phyloP scores from a whole-genome alignment of 306 rosid species.

The Sophora flavescens region DNA sequence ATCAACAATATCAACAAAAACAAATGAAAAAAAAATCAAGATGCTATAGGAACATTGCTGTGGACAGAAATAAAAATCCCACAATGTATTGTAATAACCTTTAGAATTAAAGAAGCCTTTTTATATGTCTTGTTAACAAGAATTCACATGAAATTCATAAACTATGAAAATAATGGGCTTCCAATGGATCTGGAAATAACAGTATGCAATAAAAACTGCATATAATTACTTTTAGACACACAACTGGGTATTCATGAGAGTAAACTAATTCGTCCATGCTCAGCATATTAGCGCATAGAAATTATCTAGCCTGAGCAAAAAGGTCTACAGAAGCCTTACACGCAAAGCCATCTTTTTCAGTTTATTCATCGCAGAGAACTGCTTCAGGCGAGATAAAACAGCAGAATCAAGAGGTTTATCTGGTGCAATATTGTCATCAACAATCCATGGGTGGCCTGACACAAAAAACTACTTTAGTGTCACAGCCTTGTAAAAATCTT shows the following conservation, averaged over 20 bases:
- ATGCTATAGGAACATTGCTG: too few relatives aligned
- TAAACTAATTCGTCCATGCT: constrained; percentile 11
- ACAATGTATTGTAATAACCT: constrained; percentile 7
- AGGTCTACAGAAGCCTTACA: constrained; percentile 51
- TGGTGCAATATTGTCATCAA: constrained; percentile 65
- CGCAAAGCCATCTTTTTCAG: constrained; percentile 73
- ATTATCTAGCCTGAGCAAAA: constrained; percentile 23
- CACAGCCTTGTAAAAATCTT: constrained; percentile 18
- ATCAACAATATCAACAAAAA: too few relatives aligned
- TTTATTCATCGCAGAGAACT: constrained; percentile 74
- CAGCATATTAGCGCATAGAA: constrained; percentile 23
- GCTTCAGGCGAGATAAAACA: constrained; percentile 64
- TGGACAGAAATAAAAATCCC: too few relatives aligned
- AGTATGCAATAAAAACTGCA: constrained; percentile 12
- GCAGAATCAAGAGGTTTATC: constrained; percentile 75
- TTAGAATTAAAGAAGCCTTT: constrained; percentile 23
- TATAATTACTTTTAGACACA: constrained; percentile 30
- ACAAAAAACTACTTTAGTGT: constrained; percentile 41
- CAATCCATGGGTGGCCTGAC: constrained; percentile 74
- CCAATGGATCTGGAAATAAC: constrained; percentile 15
- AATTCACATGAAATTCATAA: constrained; percentile 19
- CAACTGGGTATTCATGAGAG: neutral
- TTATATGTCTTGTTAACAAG: neutral
- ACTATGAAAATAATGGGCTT: neutral
- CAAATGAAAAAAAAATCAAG: too few relatives aligned